Percentiles rank a stretch among this genome's conserved stretches.
phyloP scores from a whole-genome alignment of 2,329 filamentous ascomycete genomes.

The Fusarium sp. region DNA sequence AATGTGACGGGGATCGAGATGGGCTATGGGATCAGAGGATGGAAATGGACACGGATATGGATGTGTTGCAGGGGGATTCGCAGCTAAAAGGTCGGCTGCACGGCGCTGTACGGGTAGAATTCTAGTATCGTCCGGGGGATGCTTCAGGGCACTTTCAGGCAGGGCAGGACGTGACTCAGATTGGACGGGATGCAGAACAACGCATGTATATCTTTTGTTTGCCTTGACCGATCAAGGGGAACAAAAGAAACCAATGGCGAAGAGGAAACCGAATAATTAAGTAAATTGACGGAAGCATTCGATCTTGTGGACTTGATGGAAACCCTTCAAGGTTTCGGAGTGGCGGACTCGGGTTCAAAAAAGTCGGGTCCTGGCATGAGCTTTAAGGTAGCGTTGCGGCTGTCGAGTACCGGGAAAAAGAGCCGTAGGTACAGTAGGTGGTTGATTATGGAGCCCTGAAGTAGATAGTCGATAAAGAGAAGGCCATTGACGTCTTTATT shows the following conservation, averaged over 20 bases:
- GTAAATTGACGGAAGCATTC: constrained; percentile 15
- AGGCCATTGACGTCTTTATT: constrained; percentile 16
- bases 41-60: constrained; percentile 1
- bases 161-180: constrained; percentile 24
- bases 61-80: constrained; percentile 40
- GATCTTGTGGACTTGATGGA: constrained; percentile 10
- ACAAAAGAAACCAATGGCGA: constrained; percentile 4
- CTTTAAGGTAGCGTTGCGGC: constrained; percentile 19
- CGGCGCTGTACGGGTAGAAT: constrained; percentile 11
- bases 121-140: constrained; percentile 5
- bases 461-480: background rate
- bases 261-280: background rate
- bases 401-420: constrained; percentile 28
- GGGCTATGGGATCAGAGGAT: constrained; percentile 38
- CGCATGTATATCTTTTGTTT: constrained; percentile 4
- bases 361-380: constrained; percentile 19
- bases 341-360: constrained; percentile 30
- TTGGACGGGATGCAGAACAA: background rate
- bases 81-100: constrained; percentile 35
- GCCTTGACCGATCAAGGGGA: constrained; percentile 1
- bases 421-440: constrained; percentile 28
- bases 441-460: background rate
- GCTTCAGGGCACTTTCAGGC: constrained; percentile 4
- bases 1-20: constrained; percentile 40
- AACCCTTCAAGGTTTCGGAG: constrained; percentile 16